Base-by-base conservation (phyloP, 2,329 filamentous ascomycete species). In the Fusarium heterosporum region DNA sequence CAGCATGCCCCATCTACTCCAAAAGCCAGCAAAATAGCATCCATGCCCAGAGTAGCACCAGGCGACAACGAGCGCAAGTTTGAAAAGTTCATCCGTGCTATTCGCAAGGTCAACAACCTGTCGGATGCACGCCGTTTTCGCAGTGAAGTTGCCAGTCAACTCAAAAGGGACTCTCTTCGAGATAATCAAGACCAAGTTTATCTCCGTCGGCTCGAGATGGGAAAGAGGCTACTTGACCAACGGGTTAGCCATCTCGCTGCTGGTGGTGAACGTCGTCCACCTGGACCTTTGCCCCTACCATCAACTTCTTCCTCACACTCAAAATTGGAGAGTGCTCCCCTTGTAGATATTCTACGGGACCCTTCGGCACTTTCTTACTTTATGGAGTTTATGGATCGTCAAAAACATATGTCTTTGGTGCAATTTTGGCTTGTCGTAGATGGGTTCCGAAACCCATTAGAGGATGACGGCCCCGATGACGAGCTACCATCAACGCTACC, bases 351-450 rank as follows among this genome's bases (percentile, higher is more conserved):
- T n/a, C 84, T 99, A 58, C 91, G 94, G 69, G 93, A 96, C 77
- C 88, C 96, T 4, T 91, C 95, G 2, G 95, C 93, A 1, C 83
- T 99, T 10, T 98, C 96, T 4, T 99, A 97, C 76, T 98, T 99
- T 80, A 99, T 99, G 96, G 96, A 99, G 76, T 98, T 93, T 74
- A 99, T 99, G 96, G 96, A 99, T 76, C 89, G 96, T 40, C 91
- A 94, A 75, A 85, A 87, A 16, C 83, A 95, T 26, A 95, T 98
- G 90, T 87, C 91, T 14, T 81, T 97, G 45, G 94, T 99, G 8
- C 96, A 99, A 74, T 99, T 98, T 78, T 99, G 95, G 93, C 89
- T 99, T 39, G 96, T 98, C 4, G 96, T 98, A 8, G 96, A 99
- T 79, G 95, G 96, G 1, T 93, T 98, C 71, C 91, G 96, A 40